Conservation (phyloP, 805 yeast genomes). For the Tanozyma kutaoensis region DNA sequence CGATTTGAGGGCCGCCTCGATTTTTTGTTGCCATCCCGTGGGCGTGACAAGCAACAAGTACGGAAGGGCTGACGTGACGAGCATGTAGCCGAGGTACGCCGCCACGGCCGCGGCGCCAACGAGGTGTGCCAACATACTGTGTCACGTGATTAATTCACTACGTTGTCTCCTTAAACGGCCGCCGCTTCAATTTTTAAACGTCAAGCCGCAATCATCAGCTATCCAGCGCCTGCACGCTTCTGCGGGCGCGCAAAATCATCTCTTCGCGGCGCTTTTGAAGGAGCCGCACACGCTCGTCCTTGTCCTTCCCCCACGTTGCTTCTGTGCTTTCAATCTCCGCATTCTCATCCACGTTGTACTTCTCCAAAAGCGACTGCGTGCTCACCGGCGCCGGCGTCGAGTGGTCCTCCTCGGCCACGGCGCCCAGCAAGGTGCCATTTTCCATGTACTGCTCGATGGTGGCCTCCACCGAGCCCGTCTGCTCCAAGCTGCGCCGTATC, state of each 20-base stretch:
- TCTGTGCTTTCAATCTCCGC: conserved; percentile 16
- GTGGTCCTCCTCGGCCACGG: neutral
- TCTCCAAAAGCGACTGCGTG: conserved; percentile 11
- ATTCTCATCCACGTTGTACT: conserved; percentile 2
- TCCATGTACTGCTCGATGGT: conserved; percentile 65
- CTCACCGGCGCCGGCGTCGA: conserved; percentile 4
- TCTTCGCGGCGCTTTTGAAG: conserved; percentile 20
- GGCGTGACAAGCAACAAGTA: conserved; percentile 23
- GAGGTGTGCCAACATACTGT: too few relatives aligned
- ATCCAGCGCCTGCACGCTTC: conserved; percentile 28
- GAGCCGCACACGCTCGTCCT: conserved; percentile 4
- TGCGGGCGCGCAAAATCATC: conserved; percentile 28
- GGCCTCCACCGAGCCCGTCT: conserved; percentile 67
- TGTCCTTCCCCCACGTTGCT: conserved; percentile 11
- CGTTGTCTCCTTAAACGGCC: too few relatives aligned
- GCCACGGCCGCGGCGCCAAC: too few relatives aligned
- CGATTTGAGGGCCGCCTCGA: conserved; percentile 15
- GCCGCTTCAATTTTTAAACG: too few relatives aligned
- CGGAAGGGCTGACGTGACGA: too few relatives aligned
- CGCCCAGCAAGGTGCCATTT: conserved; percentile 45
- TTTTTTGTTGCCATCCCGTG: conserved; percentile 23
- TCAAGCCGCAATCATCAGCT: too few relatives aligned
- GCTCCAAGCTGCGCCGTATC: conserved; percentile 59
- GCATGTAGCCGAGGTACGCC: too few relatives aligned
- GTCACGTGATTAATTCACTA: too few relatives aligned